Percentiles rank a stretch among this genome's conserved stretches.
Evolutionary conservation across 1,139 yeast species (phyloP).

Genomic region (Pichia sp.): DNA sequence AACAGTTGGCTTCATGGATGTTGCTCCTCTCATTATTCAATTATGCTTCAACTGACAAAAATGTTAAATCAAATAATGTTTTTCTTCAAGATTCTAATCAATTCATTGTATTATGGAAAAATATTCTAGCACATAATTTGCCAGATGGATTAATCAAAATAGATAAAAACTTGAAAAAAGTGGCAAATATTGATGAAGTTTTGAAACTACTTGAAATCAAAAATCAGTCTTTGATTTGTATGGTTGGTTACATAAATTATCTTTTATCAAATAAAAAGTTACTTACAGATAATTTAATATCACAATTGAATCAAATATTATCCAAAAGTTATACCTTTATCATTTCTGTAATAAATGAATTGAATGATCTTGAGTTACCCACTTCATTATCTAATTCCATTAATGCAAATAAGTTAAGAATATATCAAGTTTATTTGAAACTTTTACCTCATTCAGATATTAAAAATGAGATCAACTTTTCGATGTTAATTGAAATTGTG

Average conservation of each 20-base stretch:
- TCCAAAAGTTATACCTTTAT: conserved; percentile 34
- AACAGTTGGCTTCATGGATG: conserved; percentile 57
- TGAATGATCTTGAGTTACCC: conserved; percentile 11
- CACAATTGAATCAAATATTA: conserved; percentile 37
- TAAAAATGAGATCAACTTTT: conserved; percentile 37
- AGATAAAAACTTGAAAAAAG: conserved; percentile 19
- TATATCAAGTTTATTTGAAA: conserved; percentile 37
- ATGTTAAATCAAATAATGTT: conserved; percentile 54
- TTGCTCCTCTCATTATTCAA: conserved; percentile 71
- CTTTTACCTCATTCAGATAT: conserved; percentile 33
- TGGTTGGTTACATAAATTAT: conserved; percentile 35
- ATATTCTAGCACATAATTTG: conserved; percentile 51
- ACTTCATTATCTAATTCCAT: conserved; percentile 22
- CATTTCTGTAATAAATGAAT: conserved; percentile 24
- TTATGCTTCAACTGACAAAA: conserved; percentile 30
- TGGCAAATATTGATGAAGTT: conserved; percentile 33
- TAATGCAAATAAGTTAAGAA: conserved; percentile 35
- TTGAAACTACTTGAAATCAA: conserved; percentile 39
- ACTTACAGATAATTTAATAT: conserved; percentile 34
- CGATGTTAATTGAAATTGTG: conserved; percentile 37
- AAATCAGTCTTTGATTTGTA: conserved; percentile 40
- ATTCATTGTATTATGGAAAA: conserved; percentile 72
- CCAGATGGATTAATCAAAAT: conserved; percentile 28
- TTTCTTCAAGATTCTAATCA: conserved; percentile 55
- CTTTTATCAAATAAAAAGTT: conserved; percentile 21